phyloP scores from a whole-genome alignment of 768 basidiomycete species.

The Boletus bicolor region DNA sequence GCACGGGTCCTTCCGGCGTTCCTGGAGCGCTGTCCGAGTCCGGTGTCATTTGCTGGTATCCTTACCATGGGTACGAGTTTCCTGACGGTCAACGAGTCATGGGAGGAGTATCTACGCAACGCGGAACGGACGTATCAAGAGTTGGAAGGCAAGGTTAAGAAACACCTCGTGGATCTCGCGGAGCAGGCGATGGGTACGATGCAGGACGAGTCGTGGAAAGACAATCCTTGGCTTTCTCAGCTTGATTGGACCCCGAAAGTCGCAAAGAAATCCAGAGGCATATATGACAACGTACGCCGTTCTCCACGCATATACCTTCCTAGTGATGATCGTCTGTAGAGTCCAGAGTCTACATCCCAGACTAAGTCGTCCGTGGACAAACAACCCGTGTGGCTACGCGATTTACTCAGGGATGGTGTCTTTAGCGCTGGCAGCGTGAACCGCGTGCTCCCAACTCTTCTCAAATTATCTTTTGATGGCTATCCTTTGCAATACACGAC shows the following conservation, averaged over 20 bases:
- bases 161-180: slow-evolving; percentile 65
- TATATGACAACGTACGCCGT: slow-evolving; percentile 34
- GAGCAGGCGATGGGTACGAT: slow-evolving; percentile 50
- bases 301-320: background rate
- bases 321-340: slow-evolving; percentile 6
- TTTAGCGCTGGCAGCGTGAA: slow-evolving; percentile 36
- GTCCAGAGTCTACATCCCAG: background rate
- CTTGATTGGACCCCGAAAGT: slow-evolving; percentile 94
- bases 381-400: slow-evolving; percentile 57
- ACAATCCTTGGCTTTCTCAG: slow-evolving; percentile 83
- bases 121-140: slow-evolving; percentile 77
- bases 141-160: slow-evolving; percentile 60
- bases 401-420: slow-evolving; percentile 43
- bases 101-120: slow-evolving; percentile 77
- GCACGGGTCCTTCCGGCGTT: slow-evolving; percentile 76
- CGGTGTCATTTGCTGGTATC: slow-evolving; percentile 89
- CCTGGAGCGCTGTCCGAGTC: slow-evolving; percentile 80
- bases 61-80: slow-evolving; percentile 91
- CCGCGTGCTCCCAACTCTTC: slow-evolving; percentile 62
- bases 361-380: background rate
- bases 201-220: slow-evolving; percentile 54
- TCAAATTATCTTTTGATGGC: slow-evolving; percentile 59
- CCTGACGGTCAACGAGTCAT: slow-evolving; percentile 84
- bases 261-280: slow-evolving; percentile 64
- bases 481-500: slow-evolving; percentile 54